A percentile compares a stretch with the other conserved stretches of the same genome.
phyloP scores from a whole-genome alignment of 345 rosid genomes.

The Lepidium sativum region DNA sequence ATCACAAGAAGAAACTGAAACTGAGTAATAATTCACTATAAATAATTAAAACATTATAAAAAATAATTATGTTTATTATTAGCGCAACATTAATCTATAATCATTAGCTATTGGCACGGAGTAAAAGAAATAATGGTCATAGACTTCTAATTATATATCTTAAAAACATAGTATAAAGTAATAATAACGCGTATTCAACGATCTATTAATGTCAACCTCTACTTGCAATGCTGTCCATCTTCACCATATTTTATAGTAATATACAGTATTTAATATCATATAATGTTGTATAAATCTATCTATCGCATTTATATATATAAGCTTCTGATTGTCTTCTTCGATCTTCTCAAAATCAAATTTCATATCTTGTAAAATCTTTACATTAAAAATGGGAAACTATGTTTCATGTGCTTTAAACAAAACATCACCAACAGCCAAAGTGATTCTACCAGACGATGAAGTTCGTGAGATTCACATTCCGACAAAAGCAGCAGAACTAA shows the following conservation, averaged over 20 bases:
- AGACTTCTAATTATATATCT: slow-evolving; percentile 2
- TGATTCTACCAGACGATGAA: slow-evolving; percentile 58
- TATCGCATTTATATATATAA: not conserved
- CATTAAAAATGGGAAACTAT: slow-evolving; percentile 61
- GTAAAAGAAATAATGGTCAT: not conserved
- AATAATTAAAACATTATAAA: not conserved
- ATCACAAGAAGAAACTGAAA: too few relatives aligned
- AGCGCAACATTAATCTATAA: not conserved
- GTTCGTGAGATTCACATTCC: slow-evolving; percentile 41
- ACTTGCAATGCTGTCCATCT: slow-evolving; percentile 11
- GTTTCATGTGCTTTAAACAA: slow-evolving; percentile 48
- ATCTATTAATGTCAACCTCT: slow-evolving; percentile 13
- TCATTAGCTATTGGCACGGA: slow-evolving; percentile 7
- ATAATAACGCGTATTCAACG: slow-evolving; percentile 16
- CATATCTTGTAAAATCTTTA: not conserved
- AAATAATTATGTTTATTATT: not conserved
- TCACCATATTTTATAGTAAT: not conserved
- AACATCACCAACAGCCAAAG: slow-evolving; percentile 31
- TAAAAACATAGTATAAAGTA: not conserved
- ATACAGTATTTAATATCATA: not conserved
- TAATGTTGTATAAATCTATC: not conserved
- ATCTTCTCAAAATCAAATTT: not conserved
- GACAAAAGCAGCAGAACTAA: slow-evolving; percentile 72
- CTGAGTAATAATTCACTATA: too few relatives aligned
- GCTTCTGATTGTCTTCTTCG: slow-evolving; percentile 4